These are phyloP conservation scores for Mariannaea sp. DNA, from an alignment of 2,329 filamentous ascomycete genomes.

Conservation along the genomic window DNA sequence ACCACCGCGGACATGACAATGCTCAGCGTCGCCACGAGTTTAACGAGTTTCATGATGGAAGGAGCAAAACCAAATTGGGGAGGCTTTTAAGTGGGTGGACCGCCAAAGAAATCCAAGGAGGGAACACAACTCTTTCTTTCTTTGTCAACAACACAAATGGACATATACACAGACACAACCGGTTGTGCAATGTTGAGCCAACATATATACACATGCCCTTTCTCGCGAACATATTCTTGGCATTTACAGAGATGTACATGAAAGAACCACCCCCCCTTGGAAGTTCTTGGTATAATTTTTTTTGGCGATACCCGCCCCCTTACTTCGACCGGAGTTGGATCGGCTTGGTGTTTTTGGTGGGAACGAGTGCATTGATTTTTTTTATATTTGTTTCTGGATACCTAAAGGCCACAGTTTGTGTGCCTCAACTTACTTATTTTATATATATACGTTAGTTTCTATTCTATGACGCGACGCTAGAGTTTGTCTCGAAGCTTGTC, in stretches of 20 bases:
- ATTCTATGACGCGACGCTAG: slow-evolving; percentile 32
- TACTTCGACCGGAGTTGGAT: slow-evolving; percentile 32
- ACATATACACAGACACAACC: slow-evolving; percentile 16
- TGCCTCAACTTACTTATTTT: slow-evolving; percentile 6
- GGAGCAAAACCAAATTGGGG: slow-evolving; percentile 19
- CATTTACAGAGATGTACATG: slow-evolving; percentile 13
- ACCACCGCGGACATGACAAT: neutral
- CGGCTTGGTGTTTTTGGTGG: slow-evolving; percentile 34
- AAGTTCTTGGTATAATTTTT: neutral
- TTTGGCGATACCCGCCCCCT: neutral
- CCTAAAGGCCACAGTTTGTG: neutral
- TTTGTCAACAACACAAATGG: neutral
- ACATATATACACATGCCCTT: slow-evolving; percentile 28
- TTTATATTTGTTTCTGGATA: neutral
- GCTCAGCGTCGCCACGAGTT: slow-evolving; percentile 41
- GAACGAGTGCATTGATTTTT: neutral
- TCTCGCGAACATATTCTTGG: slow-evolving; percentile 33
- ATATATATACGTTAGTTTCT: slow-evolving; percentile 36
- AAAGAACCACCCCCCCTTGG: slow-evolving; percentile 20
- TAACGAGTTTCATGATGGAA: slow-evolving; percentile 42
- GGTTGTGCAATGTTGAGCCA: slow-evolving; percentile 33
- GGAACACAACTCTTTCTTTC: neutral
- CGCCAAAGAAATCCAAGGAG: slow-evolving; percentile 6
- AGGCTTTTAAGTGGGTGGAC: slow-evolving; percentile 19
- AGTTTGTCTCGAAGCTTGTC: slow-evolving; percentile 27